Evolutionary conservation across 345 rosid species (phyloP).

Genomic region (Carallia brachiata): DNA sequence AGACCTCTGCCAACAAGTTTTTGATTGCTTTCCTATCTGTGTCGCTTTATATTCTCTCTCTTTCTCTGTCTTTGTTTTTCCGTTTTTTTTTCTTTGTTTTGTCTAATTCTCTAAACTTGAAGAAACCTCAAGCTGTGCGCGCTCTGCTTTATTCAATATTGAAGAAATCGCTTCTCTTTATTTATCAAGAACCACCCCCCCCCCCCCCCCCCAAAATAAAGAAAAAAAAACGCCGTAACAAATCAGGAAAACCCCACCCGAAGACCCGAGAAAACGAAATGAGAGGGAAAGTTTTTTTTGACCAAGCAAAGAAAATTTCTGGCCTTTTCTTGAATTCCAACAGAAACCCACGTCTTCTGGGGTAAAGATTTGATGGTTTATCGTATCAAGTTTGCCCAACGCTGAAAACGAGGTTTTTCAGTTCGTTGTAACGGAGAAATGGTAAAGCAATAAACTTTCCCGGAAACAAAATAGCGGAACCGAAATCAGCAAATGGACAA

Average conservation of each 20-base stretch:
- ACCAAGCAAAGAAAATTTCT: not conserved
- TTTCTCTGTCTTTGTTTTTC: not conserved
- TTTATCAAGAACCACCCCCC: too few species aligned
- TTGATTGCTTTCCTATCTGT: not conserved
- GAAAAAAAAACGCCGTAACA: not conserved
- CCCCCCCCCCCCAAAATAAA: not conserved
- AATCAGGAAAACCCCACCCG: slow-evolving; percentile 6
- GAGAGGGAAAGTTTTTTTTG: not conserved
- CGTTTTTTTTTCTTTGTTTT: not conserved
- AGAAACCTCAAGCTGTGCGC: slow-evolving; percentile 38
- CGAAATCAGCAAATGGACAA: not conserved
- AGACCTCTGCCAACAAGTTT: not conserved
- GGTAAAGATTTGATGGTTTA: slow-evolving; percentile 8
- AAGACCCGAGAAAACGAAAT: not conserved
- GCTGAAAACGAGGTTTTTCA: not conserved
- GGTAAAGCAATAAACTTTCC: slow-evolving; percentile 25
- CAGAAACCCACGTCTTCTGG: slow-evolving; percentile 31
- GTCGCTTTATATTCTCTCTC: not conserved
- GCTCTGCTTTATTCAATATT: slow-evolving; percentile 36
- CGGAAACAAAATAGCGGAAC: slow-evolving; percentile 10
- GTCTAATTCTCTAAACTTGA: slow-evolving; percentile 13
- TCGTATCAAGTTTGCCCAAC: not conserved
- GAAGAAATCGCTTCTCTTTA: slow-evolving; percentile 24
- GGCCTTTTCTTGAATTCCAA: slow-evolving; percentile 8
- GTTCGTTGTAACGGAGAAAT: slow-evolving; percentile 1